These are phyloP conservation scores for Rhododendron molle DNA, from an alignment of 148 eudicot species.

Conservation along the genomic window DNA sequence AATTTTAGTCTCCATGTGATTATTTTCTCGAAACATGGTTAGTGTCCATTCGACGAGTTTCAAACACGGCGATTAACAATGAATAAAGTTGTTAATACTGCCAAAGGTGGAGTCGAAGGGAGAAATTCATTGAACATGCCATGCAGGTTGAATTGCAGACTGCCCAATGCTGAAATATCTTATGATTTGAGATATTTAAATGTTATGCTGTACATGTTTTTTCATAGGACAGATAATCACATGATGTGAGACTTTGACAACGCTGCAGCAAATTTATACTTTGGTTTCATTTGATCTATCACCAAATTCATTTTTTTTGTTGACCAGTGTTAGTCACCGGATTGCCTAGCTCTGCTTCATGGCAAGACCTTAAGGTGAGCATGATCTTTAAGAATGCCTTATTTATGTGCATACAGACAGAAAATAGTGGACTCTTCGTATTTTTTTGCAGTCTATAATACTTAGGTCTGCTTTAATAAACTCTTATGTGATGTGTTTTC, in stretches of 20 bases:
- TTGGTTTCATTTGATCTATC: background rate
- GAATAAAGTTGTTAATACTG: background rate
- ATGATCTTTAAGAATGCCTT: constrained; percentile 1
- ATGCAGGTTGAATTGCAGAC: background rate
- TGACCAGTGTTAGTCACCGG: constrained; percentile 76
- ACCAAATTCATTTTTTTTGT: background rate
- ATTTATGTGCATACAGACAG: background rate
- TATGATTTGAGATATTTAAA: background rate
- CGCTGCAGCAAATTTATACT: background rate
- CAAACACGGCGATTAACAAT: background rate
- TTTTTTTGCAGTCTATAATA: background rate
- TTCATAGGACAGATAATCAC: background rate
- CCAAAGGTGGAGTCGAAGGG: background rate
- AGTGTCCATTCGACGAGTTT: background rate
- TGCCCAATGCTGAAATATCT: background rate
- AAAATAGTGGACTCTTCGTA: background rate
- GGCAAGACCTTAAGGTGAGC: constrained; percentile 97
- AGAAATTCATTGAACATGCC: background rate
- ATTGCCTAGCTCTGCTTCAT: constrained; percentile 89
- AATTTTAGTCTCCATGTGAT: background rate
- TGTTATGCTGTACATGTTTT: background rate
- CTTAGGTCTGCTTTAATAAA: background rate
- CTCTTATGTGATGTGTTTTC: background rate
- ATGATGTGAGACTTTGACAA: background rate
- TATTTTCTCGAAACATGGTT: background rate